Base-by-base conservation (phyloP, 1,139 yeast genomes). In the Cylindricascospora bacillispora region DNA sequence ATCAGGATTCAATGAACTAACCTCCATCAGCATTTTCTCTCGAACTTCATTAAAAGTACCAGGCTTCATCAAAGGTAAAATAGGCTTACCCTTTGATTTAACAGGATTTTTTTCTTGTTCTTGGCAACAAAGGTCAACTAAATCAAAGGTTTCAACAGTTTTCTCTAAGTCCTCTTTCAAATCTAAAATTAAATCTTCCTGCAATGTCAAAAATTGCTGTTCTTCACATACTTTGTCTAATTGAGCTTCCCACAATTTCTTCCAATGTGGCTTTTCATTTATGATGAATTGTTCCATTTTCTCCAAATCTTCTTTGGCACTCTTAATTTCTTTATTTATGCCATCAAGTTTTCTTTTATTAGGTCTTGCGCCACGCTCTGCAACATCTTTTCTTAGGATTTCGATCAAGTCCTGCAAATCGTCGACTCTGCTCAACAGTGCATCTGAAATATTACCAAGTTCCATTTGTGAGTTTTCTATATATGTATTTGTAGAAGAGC, bases 341-440 rank as follows among this genome's bases (percentile, higher is more conserved):
- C 65, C 60, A 25, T 69, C 75, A 22, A 89, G 57, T 46, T 85
- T 93, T 37, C 78, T 75, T 27, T 69, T 72, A 1, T 83, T 63
- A 10, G 93, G 86, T 27, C 86, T 69, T 0, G 85, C 92, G 13
- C 95, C 95, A 39, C 95, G 67, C 37, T 77, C 82, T 1, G 94
- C 94, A 9, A 89, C 95, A 56, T 86, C 98, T 42, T 83, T 76
- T 36, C 95, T 65, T 35, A 89, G 61, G 1, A 85, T 85, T 48
- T 92, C 98, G 56, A 92, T 81, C 5, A 81, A 55, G 55, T 92
- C 98, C 50, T 86, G 95, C 22, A 92, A 60, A 44, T 85, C 95
- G 50, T 92, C 98, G 3, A 86, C 93, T 39, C 67, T 71, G 0
- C 92, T 76, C 26, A 92, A 63, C 14, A 89, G 57, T 1, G 54